Percentiles rank a stretch among this genome's conserved stretches.
These are phyloP conservation scores for Saccharomycopsis selenospora DNA, from an alignment of 805 yeast species.

Conservation along the genomic window DNA sequence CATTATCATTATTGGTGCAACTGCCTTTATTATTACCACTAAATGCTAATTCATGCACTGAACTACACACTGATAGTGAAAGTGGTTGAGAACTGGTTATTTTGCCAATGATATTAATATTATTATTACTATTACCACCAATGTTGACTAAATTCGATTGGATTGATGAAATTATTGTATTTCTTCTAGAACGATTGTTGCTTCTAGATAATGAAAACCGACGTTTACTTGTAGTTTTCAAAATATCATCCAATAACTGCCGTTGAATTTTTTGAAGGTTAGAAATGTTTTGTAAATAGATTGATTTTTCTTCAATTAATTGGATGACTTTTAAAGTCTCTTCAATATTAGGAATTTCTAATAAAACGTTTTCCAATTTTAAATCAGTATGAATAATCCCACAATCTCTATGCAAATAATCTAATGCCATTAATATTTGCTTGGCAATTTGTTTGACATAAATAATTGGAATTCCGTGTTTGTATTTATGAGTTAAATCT, in stretches of 20 bases:
- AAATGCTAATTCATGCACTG: conserved; percentile 2
- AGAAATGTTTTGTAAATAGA: conserved; percentile 21
- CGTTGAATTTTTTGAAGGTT: conserved; percentile 21
- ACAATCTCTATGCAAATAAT: conserved; percentile 52
- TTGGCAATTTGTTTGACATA: conserved; percentile 49
- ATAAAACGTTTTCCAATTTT: conserved; percentile 64
- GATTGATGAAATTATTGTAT: not conserved
- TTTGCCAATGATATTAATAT: not conserved
- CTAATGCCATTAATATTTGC: conserved; percentile 48
- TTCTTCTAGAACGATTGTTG: conserved; percentile 35
- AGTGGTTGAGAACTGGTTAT: conserved; percentile 90
- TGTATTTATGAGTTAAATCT: conserved; percentile 43
- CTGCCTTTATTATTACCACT: not conserved
- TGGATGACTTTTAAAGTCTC: conserved; percentile 34
- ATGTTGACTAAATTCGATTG: not conserved
- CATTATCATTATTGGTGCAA: not conserved
- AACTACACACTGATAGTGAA: conserved; percentile 68
- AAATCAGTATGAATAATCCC: conserved; percentile 69
- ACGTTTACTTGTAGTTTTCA: not conserved
- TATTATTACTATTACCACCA: not conserved
- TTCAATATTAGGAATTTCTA: conserved; percentile 49
- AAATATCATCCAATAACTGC: not conserved
- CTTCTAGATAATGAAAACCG: conserved; percentile 38
- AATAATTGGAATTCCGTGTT: conserved; percentile 43
- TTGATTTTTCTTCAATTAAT: conserved; percentile 29